Evolutionary conservation across 179 eudicot species (phyloP).

Genomic region (Amaranthus tricolor): DNA sequence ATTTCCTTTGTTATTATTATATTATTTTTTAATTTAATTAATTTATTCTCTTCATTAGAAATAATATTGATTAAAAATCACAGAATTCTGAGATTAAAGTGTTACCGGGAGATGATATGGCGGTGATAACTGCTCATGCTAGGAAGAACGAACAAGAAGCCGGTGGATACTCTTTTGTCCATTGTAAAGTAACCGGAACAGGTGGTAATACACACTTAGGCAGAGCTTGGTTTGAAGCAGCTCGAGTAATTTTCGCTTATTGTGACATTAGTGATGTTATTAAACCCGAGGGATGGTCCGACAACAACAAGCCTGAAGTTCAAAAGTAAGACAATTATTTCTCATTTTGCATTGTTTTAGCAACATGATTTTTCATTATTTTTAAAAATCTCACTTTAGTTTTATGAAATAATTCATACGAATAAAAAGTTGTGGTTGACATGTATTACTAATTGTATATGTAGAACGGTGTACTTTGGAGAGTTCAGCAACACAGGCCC

Average conservation of each 20-base stretch:
- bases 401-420: too few species aligned
- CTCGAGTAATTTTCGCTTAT: slow-evolving; percentile 21
- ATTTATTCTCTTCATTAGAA: too few species aligned
- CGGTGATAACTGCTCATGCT: slow-evolving; percentile 52
- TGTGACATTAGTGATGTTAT: slow-evolving; percentile 18
- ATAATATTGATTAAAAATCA: not conserved
- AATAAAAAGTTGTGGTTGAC: too few species aligned
- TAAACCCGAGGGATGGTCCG: slow-evolving; percentile 31
- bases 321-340: slow-evolving; percentile 26
- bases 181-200: slow-evolving; percentile 36
- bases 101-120: slow-evolving; percentile 34
- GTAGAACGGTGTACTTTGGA: slow-evolving; percentile 26
- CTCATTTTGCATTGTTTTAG: not conserved
- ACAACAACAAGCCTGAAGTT: slow-evolving; percentile 17
- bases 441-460: not conserved
- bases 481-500: slow-evolving; percentile 29
- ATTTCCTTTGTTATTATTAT: not conserved
- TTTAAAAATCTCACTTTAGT: too few species aligned
- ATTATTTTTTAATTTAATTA: not conserved
- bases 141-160: slow-evolving; percentile 23
- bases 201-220: slow-evolving; percentile 30
- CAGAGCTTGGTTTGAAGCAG: slow-evolving; percentile 33
- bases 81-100: slow-evolving; percentile 48
- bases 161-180: slow-evolving; percentile 19
- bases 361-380: not conserved